Percentiles rank a stretch among this genome's conserved stretches.
Evolutionary conservation across 345 rosid species (phyloP).

Genomic region (Punica granatum): DNA sequence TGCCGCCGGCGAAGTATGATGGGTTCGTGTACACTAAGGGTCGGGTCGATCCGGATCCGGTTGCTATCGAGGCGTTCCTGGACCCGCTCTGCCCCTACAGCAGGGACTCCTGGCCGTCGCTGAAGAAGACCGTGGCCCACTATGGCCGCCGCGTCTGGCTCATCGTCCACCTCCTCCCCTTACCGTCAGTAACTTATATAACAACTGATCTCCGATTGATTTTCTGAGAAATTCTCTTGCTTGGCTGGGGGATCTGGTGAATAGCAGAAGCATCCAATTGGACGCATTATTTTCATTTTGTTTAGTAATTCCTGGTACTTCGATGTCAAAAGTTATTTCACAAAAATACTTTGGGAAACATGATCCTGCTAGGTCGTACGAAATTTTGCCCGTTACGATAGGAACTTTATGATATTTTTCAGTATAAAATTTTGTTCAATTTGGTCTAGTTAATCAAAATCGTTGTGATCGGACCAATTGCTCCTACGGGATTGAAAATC

Average conservation of each 20-base stretch:
- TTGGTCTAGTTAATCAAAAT: too few species aligned
- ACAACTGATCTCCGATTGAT: neutral
- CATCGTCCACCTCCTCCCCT: conserved; percentile 66
- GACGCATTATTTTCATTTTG: too few species aligned
- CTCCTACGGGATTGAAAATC: neutral
- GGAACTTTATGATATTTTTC: too few species aligned
- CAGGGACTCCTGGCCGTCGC: conserved; percentile 78
- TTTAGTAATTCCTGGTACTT: neutral
- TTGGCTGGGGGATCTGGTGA: neutral
- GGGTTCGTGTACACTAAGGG: conserved; percentile 50
- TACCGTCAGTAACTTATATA: conserved; percentile 54
- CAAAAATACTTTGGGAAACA: too few species aligned
- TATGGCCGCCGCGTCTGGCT: conserved; percentile 59
- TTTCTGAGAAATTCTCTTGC: neutral
- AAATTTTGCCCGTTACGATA: too few species aligned
- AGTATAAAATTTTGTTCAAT: too few species aligned
- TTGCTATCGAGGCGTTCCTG: conserved; percentile 66
- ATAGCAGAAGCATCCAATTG: neutral
- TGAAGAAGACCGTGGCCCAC: conserved; percentile 46
- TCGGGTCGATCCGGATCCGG: conserved; percentile 29
- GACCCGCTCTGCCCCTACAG: conserved; percentile 91
- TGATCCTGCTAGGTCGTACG: too few species aligned
- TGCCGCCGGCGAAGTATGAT: conserved; percentile 64
- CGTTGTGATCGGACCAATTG: too few species aligned
- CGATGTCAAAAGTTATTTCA: neutral